Conservation (phyloP, 2,329 filamentous ascomycete genomes). For the Parascedosporium putredinis region DNA sequence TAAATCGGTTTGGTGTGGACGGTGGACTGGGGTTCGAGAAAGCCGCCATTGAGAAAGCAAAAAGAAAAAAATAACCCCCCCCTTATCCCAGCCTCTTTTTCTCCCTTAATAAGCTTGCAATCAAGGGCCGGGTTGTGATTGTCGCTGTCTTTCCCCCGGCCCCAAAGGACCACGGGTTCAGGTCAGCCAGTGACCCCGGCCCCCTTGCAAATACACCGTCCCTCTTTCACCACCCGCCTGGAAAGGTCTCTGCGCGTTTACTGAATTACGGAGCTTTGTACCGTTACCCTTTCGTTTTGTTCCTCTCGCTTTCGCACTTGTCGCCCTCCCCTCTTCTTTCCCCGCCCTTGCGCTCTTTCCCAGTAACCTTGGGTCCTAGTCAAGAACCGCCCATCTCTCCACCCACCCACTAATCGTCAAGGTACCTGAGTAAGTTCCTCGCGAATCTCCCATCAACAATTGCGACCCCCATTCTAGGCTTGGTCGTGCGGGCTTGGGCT, state of each 20-base stretch:
- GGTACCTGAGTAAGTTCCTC: conserved; percentile 3
- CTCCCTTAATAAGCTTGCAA: background rate
- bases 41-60: background rate
- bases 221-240: background rate
- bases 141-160: conserved; percentile 3
- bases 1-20: background rate
- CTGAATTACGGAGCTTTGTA: conserved; percentile 5
- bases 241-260: conserved; percentile 1
- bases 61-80: background rate
- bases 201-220: conserved; percentile 5
- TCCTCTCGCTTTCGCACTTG: background rate
- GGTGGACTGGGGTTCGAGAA: too few species aligned
- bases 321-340: background rate
- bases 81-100: conserved; percentile 3
- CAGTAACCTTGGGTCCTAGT: conserved; percentile 1
- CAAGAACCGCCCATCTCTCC: conserved; percentile 1
- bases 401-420: conserved; percentile 2
- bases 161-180: conserved; percentile 8
- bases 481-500: background rate
- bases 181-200: conserved; percentile 5
- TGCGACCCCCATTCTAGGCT: background rate
- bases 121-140: conserved; percentile 1
- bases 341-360: background rate
- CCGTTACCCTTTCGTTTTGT: conserved; percentile 1
- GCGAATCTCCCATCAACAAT: background rate